Evolutionary conservation across 2,329 filamentous ascomycete genomes (phyloP), one percentile per base, ranked within the genome.

Genomic region (Ophiostoma sp.): DNA sequence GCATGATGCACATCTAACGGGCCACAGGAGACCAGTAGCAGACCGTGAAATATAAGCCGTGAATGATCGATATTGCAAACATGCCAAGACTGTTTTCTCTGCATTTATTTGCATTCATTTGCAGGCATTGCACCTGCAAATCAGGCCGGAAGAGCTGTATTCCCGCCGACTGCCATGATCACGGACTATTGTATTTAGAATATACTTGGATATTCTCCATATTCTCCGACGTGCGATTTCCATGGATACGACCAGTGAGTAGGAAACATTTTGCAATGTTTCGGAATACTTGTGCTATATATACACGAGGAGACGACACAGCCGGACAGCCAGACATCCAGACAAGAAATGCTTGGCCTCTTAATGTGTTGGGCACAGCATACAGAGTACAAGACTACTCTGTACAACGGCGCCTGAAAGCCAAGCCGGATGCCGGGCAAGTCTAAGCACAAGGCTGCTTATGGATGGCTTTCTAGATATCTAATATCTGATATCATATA

Each of bases 1-100:
- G 52, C 52, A 57, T 57, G 52, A 57, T 57, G 52, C 52, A 57
- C 52, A 57, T 57, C 52, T n/a, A 57, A 27, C 52, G 52, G 20
- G 3, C 27, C 39, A 41, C 39, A 23, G 15, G 20, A 13, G n/a
- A 13, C 52, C 52, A 57, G 52, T 57, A 57, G n/a, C 7, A 27
- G 52, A 8, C n/a, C 52, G 17, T 27, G n/a, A 13, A 41, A 57
- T 57, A 11, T 57, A 57, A 57, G 52, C 52, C n/a, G 3, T 57
- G 15, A 13, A 48, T 48, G 44, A 15, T 48, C 44, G 7, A 48
- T 48, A 48, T 48, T 20, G 44, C 20, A 57, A 57, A 57, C 52
- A 27, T 27, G 52, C 52, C 52, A 57, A 57, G 52, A 31, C 27
- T 31, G 27, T 31, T 31, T 31, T 31, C 27, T 31, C 27, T 31